Conservation (phyloP, 139 green algal species). For the Medakamo hakoo region DNA sequence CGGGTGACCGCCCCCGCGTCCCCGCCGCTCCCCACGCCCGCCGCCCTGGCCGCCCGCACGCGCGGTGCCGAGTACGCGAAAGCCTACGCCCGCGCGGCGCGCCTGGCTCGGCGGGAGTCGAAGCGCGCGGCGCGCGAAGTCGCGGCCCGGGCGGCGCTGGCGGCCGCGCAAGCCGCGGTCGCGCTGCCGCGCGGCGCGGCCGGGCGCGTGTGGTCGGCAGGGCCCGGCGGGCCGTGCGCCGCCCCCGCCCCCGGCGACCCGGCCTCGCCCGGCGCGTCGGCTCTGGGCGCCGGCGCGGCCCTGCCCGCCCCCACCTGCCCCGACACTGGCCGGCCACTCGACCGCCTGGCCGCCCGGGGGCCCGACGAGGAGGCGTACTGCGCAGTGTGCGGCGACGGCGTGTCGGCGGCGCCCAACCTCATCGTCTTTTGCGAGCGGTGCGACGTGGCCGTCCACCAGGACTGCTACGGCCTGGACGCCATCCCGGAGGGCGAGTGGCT, state of each 20-base stretch:
- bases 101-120: slow-evolving; percentile 20
- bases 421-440: slow-evolving; percentile 90
- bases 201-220: no score
- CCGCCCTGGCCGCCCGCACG: background rate
- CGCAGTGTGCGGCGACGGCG: slow-evolving; percentile 63
- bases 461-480: slow-evolving; percentile 55
- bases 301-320: no score
- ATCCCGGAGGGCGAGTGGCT: slow-evolving; percentile 69
- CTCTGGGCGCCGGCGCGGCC: no score
- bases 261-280: no score
- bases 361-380: slow-evolving; percentile 74
- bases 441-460: slow-evolving; percentile 79
- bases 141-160: slow-evolving; percentile 31
- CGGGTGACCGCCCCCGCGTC: no score
- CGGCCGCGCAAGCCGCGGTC: slow-evolving; percentile 2
- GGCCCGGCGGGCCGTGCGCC: no score
- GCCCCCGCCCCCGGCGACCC: background rate
- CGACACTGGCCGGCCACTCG: background rate
- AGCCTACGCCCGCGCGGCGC: background rate
- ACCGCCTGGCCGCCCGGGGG: slow-evolving; percentile 17
- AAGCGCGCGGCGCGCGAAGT: slow-evolving; percentile 44
- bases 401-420: slow-evolving; percentile 48
- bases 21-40: background rate
- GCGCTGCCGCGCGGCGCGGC: no score
- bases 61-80: background rate